phyloP scores from a whole-genome alignment of 495 filamentous ascomycete genomes.

The Aspergillus sclerotioniger region DNA sequence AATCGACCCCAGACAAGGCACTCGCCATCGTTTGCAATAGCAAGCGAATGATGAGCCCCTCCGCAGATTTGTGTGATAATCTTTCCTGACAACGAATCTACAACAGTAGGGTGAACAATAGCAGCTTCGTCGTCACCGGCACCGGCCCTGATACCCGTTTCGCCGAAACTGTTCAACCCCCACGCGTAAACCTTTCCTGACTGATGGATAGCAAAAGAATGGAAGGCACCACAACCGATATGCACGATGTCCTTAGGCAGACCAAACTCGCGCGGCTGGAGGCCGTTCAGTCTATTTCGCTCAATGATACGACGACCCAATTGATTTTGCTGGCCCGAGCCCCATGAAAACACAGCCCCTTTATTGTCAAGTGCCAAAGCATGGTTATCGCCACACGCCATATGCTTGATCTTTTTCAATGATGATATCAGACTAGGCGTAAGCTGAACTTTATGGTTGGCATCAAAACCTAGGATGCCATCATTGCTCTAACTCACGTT shows the following conservation, averaged over 20 bases:
- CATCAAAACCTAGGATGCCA: conserved; percentile 56
- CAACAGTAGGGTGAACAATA: conserved; percentile 56
- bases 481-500: conserved; percentile 50
- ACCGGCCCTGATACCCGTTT: conserved; percentile 68
- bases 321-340: conserved; percentile 61
- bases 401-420: conserved; percentile 56
- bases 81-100: conserved; percentile 53
- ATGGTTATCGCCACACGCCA: conserved; percentile 60
- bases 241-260: conserved; percentile 57
- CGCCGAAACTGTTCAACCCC: conserved; percentile 85
- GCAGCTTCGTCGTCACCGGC: conserved; percentile 65
- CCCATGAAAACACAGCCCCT: conserved; percentile 61
- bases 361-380: conserved; percentile 57
- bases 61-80: conserved; percentile 50
- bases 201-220: conserved; percentile 70
- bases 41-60: conserved; percentile 59
- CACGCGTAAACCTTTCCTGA: conserved; percentile 73
- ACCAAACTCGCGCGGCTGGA: conserved; percentile 68
- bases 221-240: conserved; percentile 55
- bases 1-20: conserved; percentile 61
- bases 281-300: conserved; percentile 50
- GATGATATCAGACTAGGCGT: conserved; percentile 49
- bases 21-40: conserved; percentile 50
- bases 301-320: conserved; percentile 63
- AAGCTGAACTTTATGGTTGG: conserved; percentile 38